Evolutionary conservation across 2,329 filamentous ascomycete genomes (phyloP), one percentile per base, ranked within the genome.

Genomic region (Fusarium bulbicola): DNA sequence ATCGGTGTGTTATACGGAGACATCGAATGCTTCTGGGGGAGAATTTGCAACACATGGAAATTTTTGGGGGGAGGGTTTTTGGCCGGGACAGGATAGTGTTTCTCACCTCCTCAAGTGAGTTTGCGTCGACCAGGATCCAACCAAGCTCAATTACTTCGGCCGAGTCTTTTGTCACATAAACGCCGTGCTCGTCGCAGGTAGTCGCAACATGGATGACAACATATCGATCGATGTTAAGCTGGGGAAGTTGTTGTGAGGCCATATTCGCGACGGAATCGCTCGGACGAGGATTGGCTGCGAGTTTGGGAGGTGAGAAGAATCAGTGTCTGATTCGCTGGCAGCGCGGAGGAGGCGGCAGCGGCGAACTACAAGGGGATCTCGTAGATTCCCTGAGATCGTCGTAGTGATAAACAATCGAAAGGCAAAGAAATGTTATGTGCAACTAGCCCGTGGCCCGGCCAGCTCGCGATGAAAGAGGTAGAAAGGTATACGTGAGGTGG

Each of bases 121-220:
- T 96, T 75, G 94, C 92, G 82, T 98, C 95, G 73, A 98, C 88
- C 80, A 99, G 86, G 81, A 98, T 97, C 96, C 96, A 99, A 74
- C 95, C 96, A 81, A 99, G 89, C 89, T 99, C 96, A 84, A 99
- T 99, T 76, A 99, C 96, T 86, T 99, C 96, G 72, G 96, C 96
- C 67, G 96, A 98, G 85, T 99, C 96, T 85, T 98, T 98, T 68
- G 96, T 99, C 67, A 99, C 96, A 84, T 99, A 99, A 75, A 99
- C 96, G 73, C 96, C 96, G 85, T 99, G 96, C 84, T 99, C 96
- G 84, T 99, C 96, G 85, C 96, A 99, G 77, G 96, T 99, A 40
- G 96, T 99, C 74, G 96, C 96, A 80, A 98, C 95, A 84, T 99
- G 96, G 82, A 98, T 97, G 80, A 99, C 94, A 76, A 98, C 93